Conservation (phyloP, 352 stramenopile genomes). For the Phytophthora citricola region DNA sequence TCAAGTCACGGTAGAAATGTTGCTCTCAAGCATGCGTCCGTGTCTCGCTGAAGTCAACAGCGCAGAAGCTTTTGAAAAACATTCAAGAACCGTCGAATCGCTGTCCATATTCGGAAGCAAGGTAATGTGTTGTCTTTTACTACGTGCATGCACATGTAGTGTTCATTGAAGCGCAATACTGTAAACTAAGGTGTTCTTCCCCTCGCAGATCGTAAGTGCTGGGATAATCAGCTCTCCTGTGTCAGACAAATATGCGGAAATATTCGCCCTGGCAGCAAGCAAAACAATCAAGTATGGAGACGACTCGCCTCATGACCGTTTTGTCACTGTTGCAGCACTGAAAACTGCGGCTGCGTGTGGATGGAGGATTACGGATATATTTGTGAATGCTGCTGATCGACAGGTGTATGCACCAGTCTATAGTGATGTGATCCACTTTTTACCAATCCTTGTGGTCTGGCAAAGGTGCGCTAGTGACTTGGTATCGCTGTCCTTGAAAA, state of each 20-base stretch:
- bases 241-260: conserved; percentile 27
- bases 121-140: conserved; percentile 25
- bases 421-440: conserved; percentile 54
- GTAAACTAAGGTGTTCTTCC: conserved; percentile 11
- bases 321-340: conserved; percentile 37
- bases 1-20: conserved; percentile 17
- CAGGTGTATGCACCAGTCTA: conserved; percentile 46
- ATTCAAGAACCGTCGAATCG: conserved; percentile 23
- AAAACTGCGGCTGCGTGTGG: conserved; percentile 53
- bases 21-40: conserved; percentile 24
- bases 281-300: conserved; percentile 32
- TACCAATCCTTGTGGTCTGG: conserved; percentile 53
- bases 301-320: conserved; percentile 27
- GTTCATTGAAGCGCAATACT: neutral
- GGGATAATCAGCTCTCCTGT: conserved; percentile 19
- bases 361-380: conserved; percentile 54
- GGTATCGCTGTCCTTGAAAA: conserved; percentile 41
- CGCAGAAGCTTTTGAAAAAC: conserved; percentile 18
- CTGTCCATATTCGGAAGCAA: conserved; percentile 40
- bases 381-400: conserved; percentile 39
- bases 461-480: conserved; percentile 34
- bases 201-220: conserved; percentile 28
- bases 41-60: conserved; percentile 27
- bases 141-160: too few relatives aligned
- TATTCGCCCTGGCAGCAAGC: conserved; percentile 32